Base-by-base conservation (phyloP, 108 stramenopile genomes). In the Pseudonitzschia multistriata region DNA sequence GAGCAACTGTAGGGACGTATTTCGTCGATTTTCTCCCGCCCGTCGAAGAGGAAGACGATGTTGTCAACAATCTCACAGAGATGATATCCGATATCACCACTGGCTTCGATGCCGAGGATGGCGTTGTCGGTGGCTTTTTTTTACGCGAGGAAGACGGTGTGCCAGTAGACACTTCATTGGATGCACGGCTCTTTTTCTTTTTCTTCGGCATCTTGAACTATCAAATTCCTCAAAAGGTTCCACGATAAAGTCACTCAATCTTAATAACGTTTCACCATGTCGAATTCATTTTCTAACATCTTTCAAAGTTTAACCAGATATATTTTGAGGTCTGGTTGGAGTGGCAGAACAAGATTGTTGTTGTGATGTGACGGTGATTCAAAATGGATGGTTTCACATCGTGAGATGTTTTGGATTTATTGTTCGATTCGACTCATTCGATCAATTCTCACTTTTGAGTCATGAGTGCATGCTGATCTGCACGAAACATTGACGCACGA, bases 121-220 rank as follows among this genome's bases (percentile, higher is more conserved):
- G 36, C n/a, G 34, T 59, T 19, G 31, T 2, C 21, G 25, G 13
- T 7, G 57, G 19, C 57, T 59, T 30, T 14, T 59, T 59, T 13
- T 59, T 59, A 17, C n/a, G 57, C 3, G 28, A 27, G 29, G 50
- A 52, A 22, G 50, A 52, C 50, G 57, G 57, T 14, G 57, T 59
- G 5, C 33, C 57, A 10, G 14, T 29, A 15, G 31, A 35, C 3
- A 21, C 66, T 15, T 31, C 74, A 3, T 11, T 42, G 8, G 74
- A 62, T 1, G 74, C 31, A 24, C 75, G 62, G 75, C 75, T 57
- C 37, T 76, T 76, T 36, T 76, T 74, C 66, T 74, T 76, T 62
- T 76, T 76, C 64, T 76, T 76, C 35, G 75, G 67, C 75, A 76
- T 76, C 35, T 33, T 59, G 3, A 53, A 53, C 7, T 59, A 35